Evolutionary conservation across 176 grass and related monocot species (phyloP), one percentile per base, ranked within the genome.

Genomic region (Musa troglodytarum): DNA sequence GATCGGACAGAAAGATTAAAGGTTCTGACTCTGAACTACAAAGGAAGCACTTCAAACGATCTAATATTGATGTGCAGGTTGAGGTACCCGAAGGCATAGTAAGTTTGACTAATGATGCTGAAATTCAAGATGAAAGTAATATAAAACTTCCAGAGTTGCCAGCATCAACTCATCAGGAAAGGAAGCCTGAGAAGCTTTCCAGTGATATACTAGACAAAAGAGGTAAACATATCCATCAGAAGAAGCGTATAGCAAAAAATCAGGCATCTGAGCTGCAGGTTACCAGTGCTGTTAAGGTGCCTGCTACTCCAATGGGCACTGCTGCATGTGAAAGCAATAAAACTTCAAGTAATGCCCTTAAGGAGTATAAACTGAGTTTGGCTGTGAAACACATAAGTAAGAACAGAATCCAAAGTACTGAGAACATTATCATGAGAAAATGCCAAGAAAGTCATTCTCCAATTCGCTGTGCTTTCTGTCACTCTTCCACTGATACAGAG

Each of bases 401-500:
- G 2, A 52, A 72, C 69, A n/a, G 49, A 69, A 77, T 26, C 28
- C 74, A 71, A 76, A 69, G 25, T 69, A 11, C 28, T 10, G 21
- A 17, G 17, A 69, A 77, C 77, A 73, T 34, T 85, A 72, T 14
- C n/a, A 13, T 92, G 76, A 83, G 83, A 81, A 96, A 89, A 83
- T 82, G 87, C 54, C 63, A 90, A 55, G 73, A 62, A 63, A 76
- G 54, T 13, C 63, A 24, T 54, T 78, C 83, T 62, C 83, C 79
- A 71, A 53, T 97, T 59, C 58, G 25, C n/a, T 97, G 93, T 97
- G 80, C 77, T 74, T 97, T 97, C 72, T 97, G 93, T 74, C 85
- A 88, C 54, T 87, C 88, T 76, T 52, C 73, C 57, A 75, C 80
- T 79, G 73, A 82, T 49, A 97, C 89, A 75, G 77, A 96, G 93